Conservation (phyloP, 2,329 filamentous ascomycete species). For the Penicillium sumatraense region DNA sequence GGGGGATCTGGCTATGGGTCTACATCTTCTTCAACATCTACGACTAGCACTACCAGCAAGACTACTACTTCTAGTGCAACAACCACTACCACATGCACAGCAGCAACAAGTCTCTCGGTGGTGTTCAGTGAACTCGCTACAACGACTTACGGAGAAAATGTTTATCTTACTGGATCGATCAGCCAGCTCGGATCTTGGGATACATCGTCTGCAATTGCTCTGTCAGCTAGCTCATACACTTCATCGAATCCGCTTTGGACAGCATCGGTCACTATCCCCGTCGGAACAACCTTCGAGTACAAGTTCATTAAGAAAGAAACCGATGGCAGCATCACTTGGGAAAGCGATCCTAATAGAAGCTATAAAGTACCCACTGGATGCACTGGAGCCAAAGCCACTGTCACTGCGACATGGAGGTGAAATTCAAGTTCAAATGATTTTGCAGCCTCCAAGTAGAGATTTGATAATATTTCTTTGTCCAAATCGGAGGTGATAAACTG, state of each 20-base stretch:
- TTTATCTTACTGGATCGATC: conserved; percentile 10
- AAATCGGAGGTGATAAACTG: too few species aligned
- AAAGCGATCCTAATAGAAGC: conserved; percentile 16
- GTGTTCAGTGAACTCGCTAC: conserved; percentile 6
- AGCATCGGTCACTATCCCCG: conserved; percentile 57
- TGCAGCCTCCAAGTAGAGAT: too few species aligned
- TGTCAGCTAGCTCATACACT: conserved; percentile 10
- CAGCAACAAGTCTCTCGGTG: conserved; percentile 44
- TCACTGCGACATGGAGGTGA: conserved; percentile 7
- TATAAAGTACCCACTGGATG: conserved; percentile 11
- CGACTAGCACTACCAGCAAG: conserved; percentile 14
- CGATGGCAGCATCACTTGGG: conserved; percentile 12
- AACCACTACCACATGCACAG: conserved; percentile 31
- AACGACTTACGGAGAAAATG: conserved; percentile 10
- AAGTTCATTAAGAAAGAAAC: conserved; percentile 14
- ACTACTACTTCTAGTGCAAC: conserved; percentile 16
- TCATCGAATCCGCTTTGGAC: conserved; percentile 27
- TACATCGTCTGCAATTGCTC: conserved; percentile 11
- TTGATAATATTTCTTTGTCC: too few species aligned
- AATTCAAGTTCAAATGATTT: too few species aligned
- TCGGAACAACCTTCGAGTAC: conserved; percentile 56
- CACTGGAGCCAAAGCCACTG: conserved; percentile 7
- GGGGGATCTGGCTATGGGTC: conserved; percentile 8
- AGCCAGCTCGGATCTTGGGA: conserved; percentile 11
- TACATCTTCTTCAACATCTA: background rate